Conservation (phyloP, 805 yeast species). For the Vanderwaltozyma polyspora region DNA sequence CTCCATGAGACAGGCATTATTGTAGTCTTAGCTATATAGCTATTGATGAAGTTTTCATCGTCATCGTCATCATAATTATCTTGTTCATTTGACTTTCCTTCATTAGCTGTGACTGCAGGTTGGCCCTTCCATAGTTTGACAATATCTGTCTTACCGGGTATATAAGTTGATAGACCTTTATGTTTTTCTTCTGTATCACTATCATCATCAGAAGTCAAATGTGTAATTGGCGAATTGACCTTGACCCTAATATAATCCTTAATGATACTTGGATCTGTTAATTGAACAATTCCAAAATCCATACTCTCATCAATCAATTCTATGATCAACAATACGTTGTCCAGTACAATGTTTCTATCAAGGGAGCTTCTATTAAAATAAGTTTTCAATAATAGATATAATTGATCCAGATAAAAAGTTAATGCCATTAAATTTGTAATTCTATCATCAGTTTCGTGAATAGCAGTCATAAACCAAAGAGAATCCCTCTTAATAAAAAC, state of each 20-base stretch:
- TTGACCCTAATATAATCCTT: conserved; percentile 66
- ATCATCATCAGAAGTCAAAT: conserved; percentile 6
- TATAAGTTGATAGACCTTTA: conserved; percentile 1
- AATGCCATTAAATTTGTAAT: conserved; percentile 13
- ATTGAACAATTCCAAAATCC: conserved; percentile 81
- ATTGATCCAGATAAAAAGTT: conserved; percentile 18
- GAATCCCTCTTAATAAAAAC: conserved; percentile 19
- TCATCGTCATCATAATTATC: conserved; percentile 2
- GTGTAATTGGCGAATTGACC: conserved; percentile 27
- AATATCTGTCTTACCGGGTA: conserved; percentile 2
- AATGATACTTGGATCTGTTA: conserved; percentile 67
- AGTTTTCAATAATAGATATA: conserved; percentile 16
- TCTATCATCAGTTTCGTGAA: conserved; percentile 6
- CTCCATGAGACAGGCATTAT: conserved; percentile 83
- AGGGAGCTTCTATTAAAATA: conserved; percentile 25
- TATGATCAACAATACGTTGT: conserved; percentile 62
- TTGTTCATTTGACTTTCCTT: neutral
- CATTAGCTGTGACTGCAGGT: neutral
- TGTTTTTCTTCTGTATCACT: conserved; percentile 2
- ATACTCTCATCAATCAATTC: conserved; percentile 83
- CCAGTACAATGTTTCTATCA: conserved; percentile 51
- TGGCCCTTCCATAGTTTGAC: conserved; percentile 4
- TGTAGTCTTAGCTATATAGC: conserved; percentile 64
- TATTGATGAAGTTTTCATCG: conserved; percentile 38
- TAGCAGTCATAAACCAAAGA: conserved; percentile 14